Evolutionary conservation across 805 yeast genomes (phyloP), one percentile per base, ranked within the genome.

Genomic region (Cephaloascus albidus): DNA sequence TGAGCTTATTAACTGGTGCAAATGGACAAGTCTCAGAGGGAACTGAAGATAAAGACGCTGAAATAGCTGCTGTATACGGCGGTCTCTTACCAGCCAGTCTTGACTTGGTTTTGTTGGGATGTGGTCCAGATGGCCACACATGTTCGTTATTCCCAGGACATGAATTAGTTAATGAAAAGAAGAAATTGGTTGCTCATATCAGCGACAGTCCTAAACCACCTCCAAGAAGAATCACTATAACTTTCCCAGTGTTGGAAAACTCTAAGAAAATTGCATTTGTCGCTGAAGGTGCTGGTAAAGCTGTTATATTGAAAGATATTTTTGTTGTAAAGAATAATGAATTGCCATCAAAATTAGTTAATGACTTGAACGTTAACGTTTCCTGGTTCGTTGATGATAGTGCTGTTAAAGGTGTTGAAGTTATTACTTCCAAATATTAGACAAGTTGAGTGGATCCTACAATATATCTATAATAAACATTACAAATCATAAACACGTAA

Each of bases 121-220:
- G 93, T 57, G 97, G 97, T 5, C 96, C 96, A 28, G 97, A 88
- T 53, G 97, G 96, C 31, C 97, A 88, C 59, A 88, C 96, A 4
- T 85, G 95, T 63, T 88, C 96, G 1, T 67, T 88, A 45, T 88
- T 88, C 74, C 96, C 96, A 10, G 88, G 82, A 31, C 96, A 87
- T 57, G 51, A 58, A 43, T 68, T 86, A 50, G 67, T 88, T 41
- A 46, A 70, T 30, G 90, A 82, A 54, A 57, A 62, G 20, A 37
- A 55, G 8, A 63, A 68, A 43, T 58, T 60, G 33, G 80, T 88
- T 41, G 76, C 89, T 8, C 61, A 76, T 51, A 75, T 89, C 45
- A 68, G 71, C 38, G 90, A 88, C 57, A 84, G 95, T 10, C 96
- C 96, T 58, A 89, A 89, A 61, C 95, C 95, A 26, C 97, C 97